Evolutionary conservation across 371 early-diverging fungal genomes (phyloP).

Genomic region (Mortierella sp.): DNA sequence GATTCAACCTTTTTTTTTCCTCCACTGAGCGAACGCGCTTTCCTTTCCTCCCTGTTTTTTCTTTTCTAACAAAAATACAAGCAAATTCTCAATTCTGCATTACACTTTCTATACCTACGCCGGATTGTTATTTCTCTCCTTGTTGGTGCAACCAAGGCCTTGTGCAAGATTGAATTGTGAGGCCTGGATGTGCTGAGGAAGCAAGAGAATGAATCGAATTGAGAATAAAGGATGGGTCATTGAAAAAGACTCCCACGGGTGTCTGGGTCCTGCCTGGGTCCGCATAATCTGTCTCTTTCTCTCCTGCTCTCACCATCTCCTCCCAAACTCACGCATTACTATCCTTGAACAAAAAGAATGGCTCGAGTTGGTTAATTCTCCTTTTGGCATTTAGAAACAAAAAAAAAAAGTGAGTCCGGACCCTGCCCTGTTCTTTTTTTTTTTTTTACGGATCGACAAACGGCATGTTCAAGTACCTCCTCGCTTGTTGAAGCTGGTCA

Average conservation of each 20-base stretch:
- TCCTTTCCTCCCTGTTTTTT: background rate
- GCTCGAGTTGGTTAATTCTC: background rate
- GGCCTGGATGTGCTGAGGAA: constrained; percentile 7
- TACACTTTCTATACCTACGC: too few relatives aligned
- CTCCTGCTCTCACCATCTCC: background rate
- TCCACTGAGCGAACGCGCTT: background rate
- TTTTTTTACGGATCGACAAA: background rate
- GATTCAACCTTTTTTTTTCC: background rate
- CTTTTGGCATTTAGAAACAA: background rate
- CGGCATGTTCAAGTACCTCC: background rate
- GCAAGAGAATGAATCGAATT: background rate
- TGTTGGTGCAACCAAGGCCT: background rate
- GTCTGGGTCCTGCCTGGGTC: background rate
- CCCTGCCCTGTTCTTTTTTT: background rate
- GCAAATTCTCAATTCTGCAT: background rate
- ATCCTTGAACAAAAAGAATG: background rate
- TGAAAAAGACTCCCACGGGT: background rate
- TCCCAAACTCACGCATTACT: background rate
- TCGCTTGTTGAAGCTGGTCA: background rate
- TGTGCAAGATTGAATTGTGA: background rate
- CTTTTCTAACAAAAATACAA: background rate
- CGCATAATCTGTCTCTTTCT: background rate
- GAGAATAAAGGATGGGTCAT: background rate
- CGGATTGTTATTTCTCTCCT: background rate
- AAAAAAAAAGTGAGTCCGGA: background rate